These are phyloP conservation scores for Mucor saturninus DNA, from an alignment of 371 early-diverging fungal species.

Conservation along the genomic window DNA sequence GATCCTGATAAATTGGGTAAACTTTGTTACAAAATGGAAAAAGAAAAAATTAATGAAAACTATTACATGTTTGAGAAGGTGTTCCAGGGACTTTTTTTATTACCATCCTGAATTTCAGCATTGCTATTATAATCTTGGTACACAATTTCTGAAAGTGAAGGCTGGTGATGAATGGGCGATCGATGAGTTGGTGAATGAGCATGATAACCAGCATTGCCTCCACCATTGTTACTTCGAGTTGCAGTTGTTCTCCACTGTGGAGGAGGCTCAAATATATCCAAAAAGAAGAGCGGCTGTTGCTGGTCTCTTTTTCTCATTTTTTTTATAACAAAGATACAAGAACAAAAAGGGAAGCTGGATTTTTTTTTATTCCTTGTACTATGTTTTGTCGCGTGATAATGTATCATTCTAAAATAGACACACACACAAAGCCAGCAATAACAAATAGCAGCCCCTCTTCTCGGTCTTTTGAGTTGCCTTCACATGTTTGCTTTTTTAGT, in stretches of 20 bases:
- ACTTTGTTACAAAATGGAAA: not conserved
- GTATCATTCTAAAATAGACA: too few species aligned
- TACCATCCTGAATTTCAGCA: slow-evolving; percentile 6
- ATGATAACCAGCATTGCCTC: slow-evolving; percentile 4
- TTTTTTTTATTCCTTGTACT: not conserved
- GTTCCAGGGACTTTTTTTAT: not conserved
- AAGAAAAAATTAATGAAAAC: too few species aligned
- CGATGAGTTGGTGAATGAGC: slow-evolving; percentile 17
- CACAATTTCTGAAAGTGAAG: slow-evolving; percentile 28
- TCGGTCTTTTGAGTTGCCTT: not conserved
- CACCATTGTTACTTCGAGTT: slow-evolving; percentile 8
- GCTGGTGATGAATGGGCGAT: slow-evolving; percentile 28
- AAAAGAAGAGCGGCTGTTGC: slow-evolving; percentile 3
- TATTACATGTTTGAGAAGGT: too few species aligned
- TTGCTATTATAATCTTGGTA: slow-evolving; percentile 22
- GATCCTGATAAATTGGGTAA: slow-evolving; percentile 17
- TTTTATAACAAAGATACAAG: slow-evolving; percentile 2
- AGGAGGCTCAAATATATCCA: slow-evolving; percentile 27
- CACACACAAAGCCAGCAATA: too few species aligned
- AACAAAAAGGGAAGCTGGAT: not conserved
- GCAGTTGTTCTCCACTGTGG: slow-evolving; percentile 12
- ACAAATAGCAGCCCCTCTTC: too few species aligned
- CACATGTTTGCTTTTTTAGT: too few species aligned
- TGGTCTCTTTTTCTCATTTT: slow-evolving; percentile 6
- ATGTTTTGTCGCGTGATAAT: too few species aligned